Base-by-base conservation (phyloP, 2,329 filamentous ascomycete species). In the Amesomyces nigricolor region DNA sequence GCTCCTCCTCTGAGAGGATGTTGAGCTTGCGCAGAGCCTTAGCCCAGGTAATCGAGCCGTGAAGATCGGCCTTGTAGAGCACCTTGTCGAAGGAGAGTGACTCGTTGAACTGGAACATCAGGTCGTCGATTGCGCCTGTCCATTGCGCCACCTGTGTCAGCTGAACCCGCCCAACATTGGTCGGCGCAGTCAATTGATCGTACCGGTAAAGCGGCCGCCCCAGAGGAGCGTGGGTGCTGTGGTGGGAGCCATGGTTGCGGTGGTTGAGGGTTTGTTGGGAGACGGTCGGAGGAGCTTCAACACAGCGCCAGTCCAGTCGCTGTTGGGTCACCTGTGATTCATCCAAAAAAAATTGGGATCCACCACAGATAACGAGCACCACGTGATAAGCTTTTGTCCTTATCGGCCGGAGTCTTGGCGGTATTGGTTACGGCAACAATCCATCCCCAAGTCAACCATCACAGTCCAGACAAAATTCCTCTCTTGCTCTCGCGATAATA, bases 71-170 rank as follows among this genome's bases (percentile, higher is more conserved):
- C 58, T 83, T 83, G 75, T 89, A 89, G 65, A 95, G 85, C 51
- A 79, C 77, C 62, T 85, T 83, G 72, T 95, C 90, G 72, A 87
- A 91, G 68, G 82, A 83, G 63, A 95, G 86, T 52, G 82, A 87
- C 65, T 86, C 85, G 70, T 95, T 95, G 77, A 92, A 95, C 62
- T 87, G 78, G 58, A 85, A 79, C 89, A 95, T 95, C 51, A 95
- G 80, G 52, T 89, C 88, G 72, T 95, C 89, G 63, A 92, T 82
- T 64, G 82, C 87, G 75, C 89, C 88, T 88, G 64, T 55, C 17
- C 39, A 43, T 37, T 38, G 46, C 14, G 42, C 17, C 59, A 2
- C 13, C 14, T 9, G 10, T 7, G 38, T 59, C 43, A 59, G 58
- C 52, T 10, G 44, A 32, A 45, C 10, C n/a, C 32, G n/a, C 37